Evolutionary conservation across 2,329 filamentous ascomycete genomes (phyloP), one percentile per base, ranked within the genome.

Genomic region (Calonectria fujianensis): DNA sequence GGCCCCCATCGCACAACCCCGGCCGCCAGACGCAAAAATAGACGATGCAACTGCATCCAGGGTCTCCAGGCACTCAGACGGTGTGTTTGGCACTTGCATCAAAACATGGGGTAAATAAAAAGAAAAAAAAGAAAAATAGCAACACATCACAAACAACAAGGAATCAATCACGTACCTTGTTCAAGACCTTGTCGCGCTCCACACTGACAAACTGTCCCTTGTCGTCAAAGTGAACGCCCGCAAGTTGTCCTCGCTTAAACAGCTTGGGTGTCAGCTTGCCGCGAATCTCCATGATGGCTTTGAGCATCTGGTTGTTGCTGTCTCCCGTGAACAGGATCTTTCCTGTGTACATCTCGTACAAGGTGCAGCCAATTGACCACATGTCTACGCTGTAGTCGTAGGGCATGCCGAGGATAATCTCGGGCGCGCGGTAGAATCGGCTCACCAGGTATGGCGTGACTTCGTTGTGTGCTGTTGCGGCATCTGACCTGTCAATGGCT

Each of bases 291-390:
- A 98, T 98, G 80, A 99, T 98, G 27, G 94, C 93, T 77, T 95
- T 94, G 74, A 99, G 91, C 97, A 99, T 99, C 87, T 98, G 96
- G 83, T 99, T 99, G 88, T 99, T 99, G 86, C 95, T 97, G 77
- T 95, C 92, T 74, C 97, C 97, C 1, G 95, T 96, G 84, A 99
- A 99, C 39, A 99, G 89, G 73, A 99, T 98, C 85, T 98, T 98
- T 82, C 97, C 97, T 0, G 97, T 98, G 87, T 98, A 98, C 51
- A 99, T 89, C 86, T 99, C 97, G 85, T 98, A 99, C 37, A 98
- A 89, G 0, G 97, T 99, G 86, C 97, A 99, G 48, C 97, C 97
- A 78, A 98, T 95, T 10, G 96, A 97, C 97, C 97, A 99, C 89
- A 98, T 95, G 84, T 99, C 97, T 78, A 98, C 95, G 10, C 94